phyloP scores from a whole-genome alignment of 2,329 filamentous ascomycete genomes.

The Microdochium trichocladiopsis region DNA sequence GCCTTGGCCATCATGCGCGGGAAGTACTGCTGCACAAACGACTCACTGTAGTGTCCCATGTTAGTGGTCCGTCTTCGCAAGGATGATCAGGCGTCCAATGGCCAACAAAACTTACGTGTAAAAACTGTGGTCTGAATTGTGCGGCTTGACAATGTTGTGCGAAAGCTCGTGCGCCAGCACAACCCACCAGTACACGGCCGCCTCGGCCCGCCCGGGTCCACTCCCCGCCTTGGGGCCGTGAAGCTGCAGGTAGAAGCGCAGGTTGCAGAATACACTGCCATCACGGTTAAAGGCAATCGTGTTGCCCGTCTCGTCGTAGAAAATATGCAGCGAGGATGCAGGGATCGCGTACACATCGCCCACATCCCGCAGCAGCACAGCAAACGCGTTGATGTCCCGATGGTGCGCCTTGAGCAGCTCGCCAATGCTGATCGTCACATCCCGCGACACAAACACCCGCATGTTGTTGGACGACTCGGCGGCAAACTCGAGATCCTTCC shows the following conservation, averaged over 20 bases:
- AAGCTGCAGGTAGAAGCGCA: constrained; percentile 76
- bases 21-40: constrained; percentile 74
- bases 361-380: constrained; percentile 60
- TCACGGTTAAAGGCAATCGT: constrained; percentile 90
- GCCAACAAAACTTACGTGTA: constrained; percentile 56
- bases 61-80: constrained; percentile 11
- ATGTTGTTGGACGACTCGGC: constrained; percentile 66
- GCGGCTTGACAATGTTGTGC: constrained; percentile 78
- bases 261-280: constrained; percentile 89
- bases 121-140: constrained; percentile 74
- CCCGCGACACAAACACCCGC: constrained; percentile 63
- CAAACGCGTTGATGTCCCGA: constrained; percentile 61
- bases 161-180: constrained; percentile 94
- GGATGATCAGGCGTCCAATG: background rate
- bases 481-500: constrained; percentile 64
- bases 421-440: constrained; percentile 37
- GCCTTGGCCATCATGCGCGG: constrained; percentile 56
- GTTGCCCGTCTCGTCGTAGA: constrained; percentile 70
- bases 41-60: constrained; percentile 43
- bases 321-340: constrained; percentile 69
- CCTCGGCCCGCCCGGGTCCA: constrained; percentile 49
- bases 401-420: constrained; percentile 56
- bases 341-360: constrained; percentile 67
- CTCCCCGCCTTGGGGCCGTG: constrained; percentile 43
- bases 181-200: constrained; percentile 85